A percentile compares a stretch with the other conserved stretches of the same genome.
Conservation (phyloP, 2,329 filamentous ascomycete species). For the Colletotrichum spaethianum region DNA sequence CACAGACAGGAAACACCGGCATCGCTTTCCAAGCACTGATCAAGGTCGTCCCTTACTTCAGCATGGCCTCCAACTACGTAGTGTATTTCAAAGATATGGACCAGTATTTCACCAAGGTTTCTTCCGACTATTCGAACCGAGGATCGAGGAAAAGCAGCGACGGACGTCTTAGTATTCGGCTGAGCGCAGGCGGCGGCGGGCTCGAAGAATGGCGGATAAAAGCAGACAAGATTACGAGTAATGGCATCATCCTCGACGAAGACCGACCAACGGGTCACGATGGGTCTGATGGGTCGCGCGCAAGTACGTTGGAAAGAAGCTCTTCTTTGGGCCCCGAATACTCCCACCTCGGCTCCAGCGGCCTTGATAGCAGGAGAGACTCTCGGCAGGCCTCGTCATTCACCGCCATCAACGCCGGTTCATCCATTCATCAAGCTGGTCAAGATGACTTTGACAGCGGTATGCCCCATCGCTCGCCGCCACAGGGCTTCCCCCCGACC, state of each 20-base stretch:
- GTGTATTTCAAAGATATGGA: slow-evolving; percentile 68
- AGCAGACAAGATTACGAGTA: slow-evolving; percentile 57
- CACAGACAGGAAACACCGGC: slow-evolving; percentile 58
- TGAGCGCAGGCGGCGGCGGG: slow-evolving; percentile 63
- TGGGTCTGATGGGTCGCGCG: slow-evolving; percentile 46
- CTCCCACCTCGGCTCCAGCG: slow-evolving; percentile 26
- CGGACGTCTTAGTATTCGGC: slow-evolving; percentile 55
- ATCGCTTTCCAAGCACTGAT: slow-evolving; percentile 65
- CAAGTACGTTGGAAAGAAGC: slow-evolving; percentile 50
- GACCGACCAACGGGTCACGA: slow-evolving; percentile 44
- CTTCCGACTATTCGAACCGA: slow-evolving; percentile 56
- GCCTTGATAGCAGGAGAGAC: slow-evolving; percentile 39
- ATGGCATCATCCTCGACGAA: slow-evolving; percentile 57
- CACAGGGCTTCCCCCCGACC: slow-evolving; percentile 12
- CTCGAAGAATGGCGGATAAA: slow-evolving; percentile 68
- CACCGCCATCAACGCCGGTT: slow-evolving; percentile 55
- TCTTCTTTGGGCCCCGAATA: slow-evolving; percentile 48
- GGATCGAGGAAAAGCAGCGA: slow-evolving; percentile 49
- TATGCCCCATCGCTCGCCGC: slow-evolving; percentile 30
- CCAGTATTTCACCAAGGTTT: slow-evolving; percentile 60
- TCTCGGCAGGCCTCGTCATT: slow-evolving; percentile 51
- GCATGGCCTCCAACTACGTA: slow-evolving; percentile 71
- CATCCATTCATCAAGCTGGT: background rate
- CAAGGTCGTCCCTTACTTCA: slow-evolving; percentile 65
- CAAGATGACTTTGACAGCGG: slow-evolving; percentile 19